phyloP scores from a whole-genome alignment of 805 yeast genomes.

The Metschnikowia continentalis region DNA sequence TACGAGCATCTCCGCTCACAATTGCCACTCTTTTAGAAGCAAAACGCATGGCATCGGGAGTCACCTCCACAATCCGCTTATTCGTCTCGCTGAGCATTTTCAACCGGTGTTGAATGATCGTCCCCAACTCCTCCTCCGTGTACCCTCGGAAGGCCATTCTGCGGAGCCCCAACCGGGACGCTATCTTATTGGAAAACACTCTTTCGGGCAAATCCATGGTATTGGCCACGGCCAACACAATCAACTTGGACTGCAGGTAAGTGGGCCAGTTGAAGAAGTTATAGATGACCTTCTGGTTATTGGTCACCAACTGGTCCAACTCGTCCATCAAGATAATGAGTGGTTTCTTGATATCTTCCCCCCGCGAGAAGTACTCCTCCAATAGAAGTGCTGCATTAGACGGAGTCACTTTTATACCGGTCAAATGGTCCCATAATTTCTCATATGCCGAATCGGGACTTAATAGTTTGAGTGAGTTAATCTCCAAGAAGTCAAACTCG shows the following conservation, averaged over 20 bases:
- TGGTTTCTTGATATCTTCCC: conserved; percentile 34
- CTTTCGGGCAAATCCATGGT: conserved; percentile 97
- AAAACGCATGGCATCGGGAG: conserved; percentile 78
- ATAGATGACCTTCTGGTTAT: conserved; percentile 81
- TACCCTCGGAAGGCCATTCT: conserved; percentile 89
- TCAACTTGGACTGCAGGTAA: conserved; percentile 66
- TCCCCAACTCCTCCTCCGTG: conserved; percentile 69
- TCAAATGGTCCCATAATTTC: conserved; percentile 70
- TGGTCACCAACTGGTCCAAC: conserved; percentile 84
- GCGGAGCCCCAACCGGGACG: conserved; percentile 84
- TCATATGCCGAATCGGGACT: conserved; percentile 82
- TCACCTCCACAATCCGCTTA: conserved; percentile 43
- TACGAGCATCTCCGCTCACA: conserved; percentile 95
- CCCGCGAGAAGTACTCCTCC: conserved; percentile 59
- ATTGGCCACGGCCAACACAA: conserved; percentile 92
- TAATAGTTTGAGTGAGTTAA: conserved; percentile 83
- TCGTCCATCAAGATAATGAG: conserved; percentile 85
- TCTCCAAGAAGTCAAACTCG: conserved; percentile 71
- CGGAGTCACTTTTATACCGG: conserved; percentile 53
- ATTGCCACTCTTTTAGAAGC: conserved; percentile 93
- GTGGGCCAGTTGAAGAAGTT: conserved; percentile 98
- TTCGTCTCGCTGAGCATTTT: conserved; percentile 37
- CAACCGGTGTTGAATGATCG: conserved; percentile 69
- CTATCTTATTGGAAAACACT: conserved; percentile 77
- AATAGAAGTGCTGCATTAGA: conserved; percentile 61